phyloP scores from a whole-genome alignment of 352 stramenopile species.

The Pythium vanterpoolii region DNA sequence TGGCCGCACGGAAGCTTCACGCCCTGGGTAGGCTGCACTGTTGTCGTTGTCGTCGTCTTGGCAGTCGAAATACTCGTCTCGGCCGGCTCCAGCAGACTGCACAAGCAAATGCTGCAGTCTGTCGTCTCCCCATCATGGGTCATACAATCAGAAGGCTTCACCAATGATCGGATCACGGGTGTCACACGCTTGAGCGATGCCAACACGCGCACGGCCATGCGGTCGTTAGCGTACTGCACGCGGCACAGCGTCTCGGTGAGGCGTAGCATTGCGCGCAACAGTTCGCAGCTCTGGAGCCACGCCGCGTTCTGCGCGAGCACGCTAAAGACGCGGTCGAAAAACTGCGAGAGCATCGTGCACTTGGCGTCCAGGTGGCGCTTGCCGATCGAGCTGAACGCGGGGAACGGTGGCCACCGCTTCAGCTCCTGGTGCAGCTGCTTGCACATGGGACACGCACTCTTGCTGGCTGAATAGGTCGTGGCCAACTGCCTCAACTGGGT shows the following conservation, averaged over 20 bases:
- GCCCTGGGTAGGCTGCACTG: slow-evolving; percentile 7
- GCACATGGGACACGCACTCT: slow-evolving; percentile 35
- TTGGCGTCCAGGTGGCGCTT: slow-evolving; percentile 52
- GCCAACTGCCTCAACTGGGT: slow-evolving; percentile 31
- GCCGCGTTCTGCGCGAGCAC: slow-evolving; percentile 35
- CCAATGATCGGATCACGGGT: slow-evolving; percentile 3
- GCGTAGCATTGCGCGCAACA: slow-evolving; percentile 50
- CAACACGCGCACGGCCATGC: slow-evolving; percentile 38
- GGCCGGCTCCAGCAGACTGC: slow-evolving; percentile 14
- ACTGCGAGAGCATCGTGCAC: slow-evolving; percentile 36
- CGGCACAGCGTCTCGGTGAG: slow-evolving; percentile 39
- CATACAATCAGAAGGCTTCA: background rate
- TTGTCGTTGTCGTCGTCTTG: background rate
- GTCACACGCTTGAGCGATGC: slow-evolving; percentile 36
- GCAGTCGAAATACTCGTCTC: background rate
- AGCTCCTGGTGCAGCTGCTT: slow-evolving; percentile 36
- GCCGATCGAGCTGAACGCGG: slow-evolving; percentile 36
- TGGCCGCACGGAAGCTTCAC: slow-evolving; percentile 59
- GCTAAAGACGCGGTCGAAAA: slow-evolving; percentile 47
- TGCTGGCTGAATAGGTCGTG: slow-evolving; percentile 31
- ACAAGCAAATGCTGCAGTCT: slow-evolving; percentile 66
- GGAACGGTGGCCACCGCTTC: slow-evolving; percentile 36
- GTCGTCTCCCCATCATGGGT: background rate
- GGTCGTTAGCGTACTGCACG: slow-evolving; percentile 52
- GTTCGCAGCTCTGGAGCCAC: slow-evolving; percentile 44